Evolutionary conservation across 1,284 basidiomycete species (phyloP), one percentile per base, ranked within the genome.

Genomic region (Apiotrichum brassicae): DNA sequence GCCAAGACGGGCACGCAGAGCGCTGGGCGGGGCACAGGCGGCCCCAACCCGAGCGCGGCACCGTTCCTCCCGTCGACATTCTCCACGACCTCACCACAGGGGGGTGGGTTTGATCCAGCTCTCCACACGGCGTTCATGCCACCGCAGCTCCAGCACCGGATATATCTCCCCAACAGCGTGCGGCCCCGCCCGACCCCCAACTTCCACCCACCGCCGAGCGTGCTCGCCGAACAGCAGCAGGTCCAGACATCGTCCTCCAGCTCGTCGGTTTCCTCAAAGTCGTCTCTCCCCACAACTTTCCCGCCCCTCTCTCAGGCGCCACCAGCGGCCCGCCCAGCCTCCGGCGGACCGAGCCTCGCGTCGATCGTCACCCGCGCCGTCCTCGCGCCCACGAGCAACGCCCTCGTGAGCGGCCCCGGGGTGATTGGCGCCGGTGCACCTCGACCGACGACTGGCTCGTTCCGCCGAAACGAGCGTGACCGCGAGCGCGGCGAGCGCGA

Each of bases 61-160:
- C 67, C 67, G 1, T 71, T 71, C 56, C 56, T 65, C 19, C 68
- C 68, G 0, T 52, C 58, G 33, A 6, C 14, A 13, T 8, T 20
- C 37, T 12, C 13, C 25, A 24, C 36, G 2, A 32, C 51, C 18
- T 30, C 11, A 38, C 41, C 20, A 43, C 28, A 20, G 22, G 35
- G 20, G 39, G 28, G n/a, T 20, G 18, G 48, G 3, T 39, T 51
- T 13, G 40, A 52, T 12, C 49, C 60, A 13, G 57, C 60, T 2
- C 65, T 69, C 26, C 66, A 70, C 44, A 74, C 68, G 1, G 66
- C 71, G 0, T 57, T 74, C 24, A 66, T 71, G 53, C 71, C 70
- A 3, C 70, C 71, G 6, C 66, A 69, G 46, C 57, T 72, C 13
- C 72, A 74, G 59, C 72, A 74, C 54, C 58, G 72, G 4, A 74